Evolutionary conservation across 2,329 filamentous ascomycete species (phyloP), one percentile per base, ranked within the genome.

Genomic region (Gremmenia infestans): DNA sequence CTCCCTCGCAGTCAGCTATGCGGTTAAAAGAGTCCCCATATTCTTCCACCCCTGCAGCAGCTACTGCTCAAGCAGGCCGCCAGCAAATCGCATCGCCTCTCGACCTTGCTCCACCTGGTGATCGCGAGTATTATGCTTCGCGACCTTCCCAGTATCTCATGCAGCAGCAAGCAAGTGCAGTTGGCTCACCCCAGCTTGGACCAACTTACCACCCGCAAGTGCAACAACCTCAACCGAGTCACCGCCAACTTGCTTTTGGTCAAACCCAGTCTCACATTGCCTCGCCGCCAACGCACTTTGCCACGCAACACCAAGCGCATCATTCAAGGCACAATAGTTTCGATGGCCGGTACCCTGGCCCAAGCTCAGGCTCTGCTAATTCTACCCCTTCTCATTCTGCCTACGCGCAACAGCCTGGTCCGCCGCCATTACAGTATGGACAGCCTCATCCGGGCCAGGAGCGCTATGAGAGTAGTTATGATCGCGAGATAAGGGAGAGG

Each of bases 11-110:
- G 48, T 55, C 61, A 36, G 58, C 60, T 15, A 64, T 63, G 54
- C 62, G 68, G 49, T 25, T 70, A 2, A 69, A 69, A 40, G 67
- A 70, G 37, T 69, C 68, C 3, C 64, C 68, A 42, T 71, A 71
- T 54, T 67, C 69, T 40, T 65, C 64, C 49, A 67, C 63, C n/a
- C 60, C 66, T 22, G 62, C 66, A 39, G 57, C 65, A 17, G 54
- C 57, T 40, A 22, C 55, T 4, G 40, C 52, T 36, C 59, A 60
- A 50, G 47, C 58, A n/a, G 15, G 42, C 37, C 60, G 67, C 19
- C 65, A 63, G 49, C 55, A 62, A 39, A 59, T 57, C 22, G 60
- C 60, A n/a, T 68, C 68, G 3, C 68, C 68, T 28, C 56, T 64
- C 40, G 65, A 70, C 23, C 36, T 63, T 1, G 46, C 65, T 22